Base-by-base conservation (phyloP, 2,329 filamentous ascomycete species). In the Bipolaris zeicola region DNA sequence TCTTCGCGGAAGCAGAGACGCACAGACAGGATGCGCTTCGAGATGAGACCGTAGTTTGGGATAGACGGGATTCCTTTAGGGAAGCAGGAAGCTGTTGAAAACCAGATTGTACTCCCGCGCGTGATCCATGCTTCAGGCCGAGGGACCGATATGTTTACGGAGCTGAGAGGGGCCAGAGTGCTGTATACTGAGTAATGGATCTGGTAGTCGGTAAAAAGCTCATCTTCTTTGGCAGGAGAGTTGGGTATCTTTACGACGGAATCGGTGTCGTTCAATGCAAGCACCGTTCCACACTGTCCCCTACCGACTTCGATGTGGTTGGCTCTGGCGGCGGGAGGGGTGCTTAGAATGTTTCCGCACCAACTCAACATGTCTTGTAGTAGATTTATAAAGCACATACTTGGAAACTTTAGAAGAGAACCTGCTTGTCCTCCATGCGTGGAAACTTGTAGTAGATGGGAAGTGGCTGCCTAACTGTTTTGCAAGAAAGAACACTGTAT, bases 11-110 rank as follows among this genome's bases (percentile, higher is more conserved):
- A 62, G 1, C 46, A 6, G 7, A 65, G 37, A 0, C 65, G 39
- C 6, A 79, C 62, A 1, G 74, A 68, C 8, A 66, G 73, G 31
- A 78, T 78, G 6, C 75, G 71, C 33, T 79, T 65, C 3, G 49
- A 51, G 4, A 51, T 14, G 6, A 51, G 38, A 18, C 38, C 49
- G 20, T 24, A 51, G 38, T 44, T 44, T 1, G 38, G 49, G 6
- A n/a, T 44, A 2, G 13, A 4, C 16, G 28, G 10, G 14, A 13
- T 7, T 37, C 38, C 38, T 18, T 34, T 16, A 5, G 49, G 49
- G 6, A 51, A 51, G 2, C 34, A 31, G 22, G 18, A 8, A 13
- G 38, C 11, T 3, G 16, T 24, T 5, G 28, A 3, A 24, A n/a
- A 18, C 49, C 49, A 51, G 38, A 51, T 13, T 10, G 18, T 16